Evolutionary conservation across 176 grass and related monocot species (phyloP), one percentile per base, ranked within the genome.

Genomic region (Cenchrus fungigraminus): DNA sequence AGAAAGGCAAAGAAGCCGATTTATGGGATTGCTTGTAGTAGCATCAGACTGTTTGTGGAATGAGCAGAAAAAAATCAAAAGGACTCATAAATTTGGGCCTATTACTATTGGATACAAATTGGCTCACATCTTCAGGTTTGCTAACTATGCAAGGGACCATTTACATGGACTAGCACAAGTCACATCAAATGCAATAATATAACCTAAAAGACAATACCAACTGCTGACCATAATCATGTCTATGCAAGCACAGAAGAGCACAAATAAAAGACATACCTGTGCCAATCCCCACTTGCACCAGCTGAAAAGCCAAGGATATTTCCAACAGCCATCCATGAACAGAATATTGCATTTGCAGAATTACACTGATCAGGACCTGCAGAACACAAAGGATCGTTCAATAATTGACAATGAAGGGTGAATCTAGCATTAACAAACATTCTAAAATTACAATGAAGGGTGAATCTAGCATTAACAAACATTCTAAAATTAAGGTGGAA

Each of bases 311-410:
- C 97, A 79, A 96, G 83, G 78, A 92, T 57, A 69, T 99, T 99
- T 70, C 97, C 97, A 68, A 99, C 85, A 81, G 91, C 97, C 97
- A 99, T 99, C 97, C 97, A 99, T 81, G 94, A 96, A 81, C 97
- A 99, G 83, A 96, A 99, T 94, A 99, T 99, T n/a, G 97, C 94
- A 83, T 99, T 99, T 69, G 97, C 94, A 57, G 93, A 99, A 86
- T 91, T 96, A 79, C 93, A 94, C 79, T 99, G 97, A 65, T 96
- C 91, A 37, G 93, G 97, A 25, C 91, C 94, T 96, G 59, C 57
- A 84, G 8, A 55, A 65, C 57, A 62, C 12, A 82, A 80, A 40
- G 45, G 54, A 9, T 51, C 10, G 76, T 76, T 84, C 1, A 59
- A 25, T 77, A 57, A 68, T 5, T 63, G 47, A 6, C 6, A 77